These are phyloP conservation scores for Simmondsia chinensis DNA, from an alignment of 148 eudicot species.

Conservation along the genomic window DNA sequence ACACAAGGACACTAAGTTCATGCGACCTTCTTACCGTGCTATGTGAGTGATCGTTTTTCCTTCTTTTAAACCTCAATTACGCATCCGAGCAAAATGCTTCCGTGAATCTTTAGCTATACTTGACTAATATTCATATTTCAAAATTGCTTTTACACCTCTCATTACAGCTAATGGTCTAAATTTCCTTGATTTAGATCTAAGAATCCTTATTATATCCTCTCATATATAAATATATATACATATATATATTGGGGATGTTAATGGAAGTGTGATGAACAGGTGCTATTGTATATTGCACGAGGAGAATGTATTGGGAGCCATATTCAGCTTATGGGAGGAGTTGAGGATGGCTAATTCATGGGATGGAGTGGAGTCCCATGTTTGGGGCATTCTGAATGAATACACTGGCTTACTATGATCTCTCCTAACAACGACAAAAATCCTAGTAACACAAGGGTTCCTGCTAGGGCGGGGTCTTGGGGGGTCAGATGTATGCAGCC, in stretches of 20 bases:
- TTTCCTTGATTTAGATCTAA: no score
- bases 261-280: conserved; percentile 33
- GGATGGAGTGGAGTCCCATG: conserved; percentile 80
- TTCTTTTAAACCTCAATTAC: background rate
- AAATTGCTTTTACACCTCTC: no score
- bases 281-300: conserved; percentile 84
- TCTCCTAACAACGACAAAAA: no score
- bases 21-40: conserved; percentile 59
- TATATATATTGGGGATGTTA: no score
- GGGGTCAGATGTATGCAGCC: no score
- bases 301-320: conserved; percentile 79
- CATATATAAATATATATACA: no score
- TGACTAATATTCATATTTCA: no score
- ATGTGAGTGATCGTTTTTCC: conserved; percentile 48
- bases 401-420: conserved; percentile 13
- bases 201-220: no score
- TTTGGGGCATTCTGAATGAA: conserved; percentile 75
- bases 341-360: conserved; percentile 57
- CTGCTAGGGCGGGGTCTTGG: no score
- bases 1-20: conserved; percentile 29
- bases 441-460: no score
- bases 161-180: no score
- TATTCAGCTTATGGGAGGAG: conserved; percentile 70
- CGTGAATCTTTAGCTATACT: no score
- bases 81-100: background rate